Evolutionary conservation across 2,329 filamentous ascomycete genomes (phyloP), one percentile per base, ranked within the genome.

Genomic region (Xylariaceae sp.): DNA sequence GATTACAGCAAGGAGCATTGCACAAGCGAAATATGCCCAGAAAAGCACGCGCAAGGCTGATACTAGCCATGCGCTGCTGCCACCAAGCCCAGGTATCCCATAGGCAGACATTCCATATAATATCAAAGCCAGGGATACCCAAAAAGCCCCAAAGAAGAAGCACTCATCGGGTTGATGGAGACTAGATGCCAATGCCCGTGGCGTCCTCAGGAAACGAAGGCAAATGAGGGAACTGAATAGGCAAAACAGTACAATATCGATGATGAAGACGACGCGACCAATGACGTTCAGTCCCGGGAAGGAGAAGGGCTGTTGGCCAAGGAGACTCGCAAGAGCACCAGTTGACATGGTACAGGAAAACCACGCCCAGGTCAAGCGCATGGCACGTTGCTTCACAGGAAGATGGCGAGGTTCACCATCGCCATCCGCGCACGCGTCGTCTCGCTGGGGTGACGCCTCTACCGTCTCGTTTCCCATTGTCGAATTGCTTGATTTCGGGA

Each of bases 61-160:
- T 9, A 67, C 51, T 4, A 77, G 61, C 74, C 74, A 85, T 2
- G 57, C 51, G 0, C 71, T 79, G 6, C 66, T 64, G 24, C 69
- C 62, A 17, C 33, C 33, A 7, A 35, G 33, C 16, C 33, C 33
- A 22, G 63, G 59, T 1, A 68, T 61, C 0, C 81, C 82, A 57
- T 83, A 85, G 47, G 82, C 74, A 7, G 77, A 76, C 31, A 83
- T 71, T 51, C 83, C 83, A 52, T 82, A 78, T 49, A 84, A 69
- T 15, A 83, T 65, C 33, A 82, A 83, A 2, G 80, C 81, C 45
- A 83, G 71, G 29, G 77, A 81, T 42, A 85, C 79, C 28, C 82
- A 66, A 3, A 72, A 72, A 2, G 80, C 78, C 0, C 79, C 79
- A 4, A 81, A 73, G 60, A 84, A 85, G 7, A 85, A 66, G 18